phyloP scores from a whole-genome alignment of 1,139 yeast genomes.

The Yueomyces sp. region DNA sequence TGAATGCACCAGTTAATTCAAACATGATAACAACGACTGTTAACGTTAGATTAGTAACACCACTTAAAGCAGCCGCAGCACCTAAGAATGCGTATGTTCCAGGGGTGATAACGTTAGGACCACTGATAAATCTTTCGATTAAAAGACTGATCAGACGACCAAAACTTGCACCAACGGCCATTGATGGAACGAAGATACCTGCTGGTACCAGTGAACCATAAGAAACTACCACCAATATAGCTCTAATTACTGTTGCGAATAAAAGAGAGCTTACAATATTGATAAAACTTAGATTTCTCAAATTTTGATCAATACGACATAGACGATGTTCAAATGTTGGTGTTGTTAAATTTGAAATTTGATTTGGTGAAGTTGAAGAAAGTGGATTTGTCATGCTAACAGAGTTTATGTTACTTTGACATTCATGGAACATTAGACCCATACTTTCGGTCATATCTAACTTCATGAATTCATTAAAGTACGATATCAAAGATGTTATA shows the following conservation, averaged over 20 bases:
- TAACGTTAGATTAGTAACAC: slow-evolving; percentile 83
- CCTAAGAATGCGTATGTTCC: slow-evolving; percentile 96
- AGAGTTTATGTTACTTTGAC: slow-evolving; percentile 29
- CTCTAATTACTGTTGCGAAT: slow-evolving; percentile 63
- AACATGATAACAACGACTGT: slow-evolving; percentile 93
- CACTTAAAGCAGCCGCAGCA: slow-evolving; percentile 91
- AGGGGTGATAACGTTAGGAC: slow-evolving; percentile 58
- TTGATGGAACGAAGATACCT: slow-evolving; percentile 90
- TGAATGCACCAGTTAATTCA: slow-evolving; percentile 87
- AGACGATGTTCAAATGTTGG: slow-evolving; percentile 31
- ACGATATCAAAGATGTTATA: slow-evolving; percentile 66
- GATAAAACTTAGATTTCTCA: slow-evolving; percentile 15
- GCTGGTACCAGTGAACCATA: slow-evolving; percentile 93
- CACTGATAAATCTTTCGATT: slow-evolving; percentile 35
- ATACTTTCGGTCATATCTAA: slow-evolving; percentile 93
- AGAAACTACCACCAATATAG: slow-evolving; percentile 62
- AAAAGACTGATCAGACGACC: slow-evolving; percentile 68
- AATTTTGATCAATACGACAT: slow-evolving; percentile 35
- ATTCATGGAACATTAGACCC: slow-evolving; percentile 82
- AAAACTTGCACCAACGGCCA: slow-evolving; percentile 94
- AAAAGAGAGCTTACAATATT: slow-evolving; percentile 36
- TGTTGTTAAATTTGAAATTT: too few relatives aligned
- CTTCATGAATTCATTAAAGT: slow-evolving; percentile 68
- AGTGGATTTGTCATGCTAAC: slow-evolving; percentile 1
- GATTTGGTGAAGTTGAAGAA: slow-evolving; percentile 9